Base-by-base conservation (phyloP, 108 stramenopile genomes). In the Skeletonema menzelii region DNA sequence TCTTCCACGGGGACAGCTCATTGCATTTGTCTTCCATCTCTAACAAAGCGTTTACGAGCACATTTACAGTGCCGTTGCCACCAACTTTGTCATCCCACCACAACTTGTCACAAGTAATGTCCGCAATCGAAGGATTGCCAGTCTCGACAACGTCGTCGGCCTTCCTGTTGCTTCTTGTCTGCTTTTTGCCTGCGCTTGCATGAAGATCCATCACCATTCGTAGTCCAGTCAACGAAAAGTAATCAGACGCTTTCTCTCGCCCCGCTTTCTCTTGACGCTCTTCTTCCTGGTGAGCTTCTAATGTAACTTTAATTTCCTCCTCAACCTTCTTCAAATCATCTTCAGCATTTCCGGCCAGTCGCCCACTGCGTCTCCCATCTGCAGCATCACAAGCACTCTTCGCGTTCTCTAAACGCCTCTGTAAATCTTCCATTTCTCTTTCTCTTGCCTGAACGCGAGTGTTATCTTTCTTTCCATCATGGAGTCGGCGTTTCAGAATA, bases 291-390 rank as follows among this genome's bases (percentile, higher is more conserved):
- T 82, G 76, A 11, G 59, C 38, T 49, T 69, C 63, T 22, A 67
- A 55, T 60, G 85, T 44, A 14, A 61, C 44, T 17, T 87, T 73
- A 22, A 88, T 72, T 64, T 86, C 84, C 17, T 56, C 65, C 65
- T 85, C 79, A 10, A 88, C 32, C 62, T 70, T 82, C 46, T 59
- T 63, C 42, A 88, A 34, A 35, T 91, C 92, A 53, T 88, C 84
- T 59, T 82, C 78, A 27, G 89, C 83, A 46, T 78, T 88, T 32
- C 70, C 70, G 26, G 76, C 86, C 56, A 94, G 70, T 17, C 93
- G 76, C 8, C 90, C 93, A 68, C 87, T 88, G 59, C 91, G 84
- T 56, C 93, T 75, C 32, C 81, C 85, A 32, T 77, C 71, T 63
- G 85, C 84, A 44, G 63, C 74, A 60, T 76, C 83, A 59, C 82